phyloP scores from a whole-genome alignment of 108 stramenopile genomes.

The Licmophora abbreviata region DNA sequence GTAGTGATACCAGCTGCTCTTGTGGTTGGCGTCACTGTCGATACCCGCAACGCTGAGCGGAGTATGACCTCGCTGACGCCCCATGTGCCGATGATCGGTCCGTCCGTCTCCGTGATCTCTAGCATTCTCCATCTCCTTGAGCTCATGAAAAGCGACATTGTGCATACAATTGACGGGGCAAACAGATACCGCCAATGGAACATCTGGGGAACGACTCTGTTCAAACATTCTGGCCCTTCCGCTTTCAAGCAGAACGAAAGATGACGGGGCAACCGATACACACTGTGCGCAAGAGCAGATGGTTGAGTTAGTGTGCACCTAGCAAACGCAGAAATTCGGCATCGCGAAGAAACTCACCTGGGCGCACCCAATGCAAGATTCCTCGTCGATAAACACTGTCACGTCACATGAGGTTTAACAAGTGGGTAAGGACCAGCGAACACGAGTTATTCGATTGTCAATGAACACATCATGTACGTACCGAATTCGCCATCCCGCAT shows the following conservation, averaged over 20 bases:
- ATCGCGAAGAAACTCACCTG: constrained; percentile 9
- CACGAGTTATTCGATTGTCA: background rate
- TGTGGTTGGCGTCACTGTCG: constrained; percentile 68
- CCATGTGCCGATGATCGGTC: constrained; percentile 46
- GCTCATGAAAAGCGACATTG: constrained; percentile 48
- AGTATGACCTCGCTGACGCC: constrained; percentile 18
- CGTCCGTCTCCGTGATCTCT: constrained; percentile 46
- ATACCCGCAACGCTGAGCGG: constrained; percentile 61
- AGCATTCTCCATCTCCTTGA: constrained; percentile 58
- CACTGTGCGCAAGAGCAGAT: constrained; percentile 35
- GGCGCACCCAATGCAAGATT: constrained; percentile 80
- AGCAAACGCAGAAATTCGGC: background rate
- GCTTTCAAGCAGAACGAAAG: constrained; percentile 60
- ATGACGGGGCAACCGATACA: constrained; percentile 48
- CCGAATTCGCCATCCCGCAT: constrained; percentile 74
- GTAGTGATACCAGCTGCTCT: constrained; percentile 64
- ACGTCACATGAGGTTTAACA: background rate
- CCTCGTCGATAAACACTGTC: constrained; percentile 85
- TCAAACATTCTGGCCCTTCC: constrained; percentile 71
- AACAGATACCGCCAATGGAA: constrained; percentile 44
- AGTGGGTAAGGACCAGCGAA: background rate
- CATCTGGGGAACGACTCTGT: constrained; percentile 46
- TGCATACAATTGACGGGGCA: constrained; percentile 85
- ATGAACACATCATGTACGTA: constrained; percentile 10
- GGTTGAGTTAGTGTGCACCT: background rate